phyloP scores from a whole-genome alignment of 78 protist genomes.

The Neovahlkampfia damariscottae region DNA sequence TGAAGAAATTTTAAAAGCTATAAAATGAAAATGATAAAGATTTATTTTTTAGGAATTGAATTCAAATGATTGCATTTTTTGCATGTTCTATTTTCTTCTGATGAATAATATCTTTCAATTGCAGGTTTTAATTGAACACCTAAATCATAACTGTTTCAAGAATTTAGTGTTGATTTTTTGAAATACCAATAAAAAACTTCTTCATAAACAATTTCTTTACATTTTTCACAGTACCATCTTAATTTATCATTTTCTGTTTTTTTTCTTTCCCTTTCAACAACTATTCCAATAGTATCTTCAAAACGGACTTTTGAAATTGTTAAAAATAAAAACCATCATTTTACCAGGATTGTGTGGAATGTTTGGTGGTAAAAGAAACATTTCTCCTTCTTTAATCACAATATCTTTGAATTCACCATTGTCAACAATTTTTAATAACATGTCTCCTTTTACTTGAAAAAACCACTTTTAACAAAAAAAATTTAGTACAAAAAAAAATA shows the following conservation, averaged over 20 bases:
- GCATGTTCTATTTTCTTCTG: background rate
- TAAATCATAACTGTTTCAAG: background rate
- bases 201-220: background rate
- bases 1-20: too few species aligned
- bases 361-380: slow-evolving; percentile 22
- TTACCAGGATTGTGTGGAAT: too few species aligned
- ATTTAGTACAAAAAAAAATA: background rate
- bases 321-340: too few species aligned
- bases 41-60: background rate
- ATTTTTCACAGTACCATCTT: slow-evolving; percentile 20
- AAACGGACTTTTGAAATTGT: slow-evolving; percentile 30
- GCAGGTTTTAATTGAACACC: slow-evolving; percentile 1
- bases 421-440: slow-evolving; percentile 7
- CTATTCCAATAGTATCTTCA: slow-evolving; percentile 32
- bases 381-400: slow-evolving; percentile 37
- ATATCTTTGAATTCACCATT: slow-evolving; percentile 14
- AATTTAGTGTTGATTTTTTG: too few species aligned
- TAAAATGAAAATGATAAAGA: too few species aligned
- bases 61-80: background rate
- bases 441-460: slow-evolving; percentile 41
- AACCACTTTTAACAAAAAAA: slow-evolving; percentile 32
- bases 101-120: background rate
- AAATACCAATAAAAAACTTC: slow-evolving; percentile 1
- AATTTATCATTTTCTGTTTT: slow-evolving; percentile 23
- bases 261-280: slow-evolving; percentile 30